Evolutionary conservation across 352 stramenopile species (phyloP).

Genomic region (Pythium phragmitis): DNA sequence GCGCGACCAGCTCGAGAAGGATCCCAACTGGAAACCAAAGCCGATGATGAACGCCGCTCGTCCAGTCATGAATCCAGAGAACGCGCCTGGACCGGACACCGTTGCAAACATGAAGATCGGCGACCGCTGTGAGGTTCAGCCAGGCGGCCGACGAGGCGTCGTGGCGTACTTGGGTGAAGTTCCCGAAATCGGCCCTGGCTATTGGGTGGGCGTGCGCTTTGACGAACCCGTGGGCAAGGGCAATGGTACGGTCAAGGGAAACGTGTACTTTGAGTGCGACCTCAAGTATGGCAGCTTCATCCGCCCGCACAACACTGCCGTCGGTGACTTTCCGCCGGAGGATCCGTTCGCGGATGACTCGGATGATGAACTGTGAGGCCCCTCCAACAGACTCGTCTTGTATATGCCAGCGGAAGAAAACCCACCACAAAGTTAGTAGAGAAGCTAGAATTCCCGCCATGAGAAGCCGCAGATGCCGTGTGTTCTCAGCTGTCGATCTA

Average conservation of each 20-base stretch:
- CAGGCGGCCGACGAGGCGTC: slow-evolving; percentile 90
- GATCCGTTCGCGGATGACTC: slow-evolving; percentile 79
- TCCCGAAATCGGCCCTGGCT: slow-evolving; percentile 84
- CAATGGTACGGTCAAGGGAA: slow-evolving; percentile 91
- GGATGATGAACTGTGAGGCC: slow-evolving; percentile 68
- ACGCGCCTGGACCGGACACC: slow-evolving; percentile 53
- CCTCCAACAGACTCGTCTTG: neutral
- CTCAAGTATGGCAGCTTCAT: slow-evolving; percentile 94
- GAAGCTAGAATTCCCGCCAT: neutral
- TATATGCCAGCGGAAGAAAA: neutral
- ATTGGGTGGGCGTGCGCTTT: slow-evolving; percentile 96
- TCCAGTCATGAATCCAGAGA: slow-evolving; percentile 36
- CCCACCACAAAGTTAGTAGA: neutral
- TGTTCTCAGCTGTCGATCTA: slow-evolving; percentile 22
- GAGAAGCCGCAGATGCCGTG: neutral
- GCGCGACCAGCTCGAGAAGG: slow-evolving; percentile 92
- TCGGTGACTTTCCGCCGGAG: slow-evolving; percentile 91
- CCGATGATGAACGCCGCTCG: slow-evolving; percentile 54
- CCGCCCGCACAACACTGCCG: slow-evolving; percentile 91
- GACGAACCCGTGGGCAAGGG: slow-evolving; percentile 96
- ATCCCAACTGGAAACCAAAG: slow-evolving; percentile 94
- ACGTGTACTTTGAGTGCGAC: slow-evolving; percentile 91
- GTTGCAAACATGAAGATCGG: slow-evolving; percentile 89
- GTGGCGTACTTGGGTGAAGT: slow-evolving; percentile 93
- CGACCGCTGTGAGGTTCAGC: slow-evolving; percentile 96